Evolutionary conservation across 345 rosid genomes (phyloP), one percentile per base, ranked within the genome.

Genomic region (Fremontodendron californicum): DNA sequence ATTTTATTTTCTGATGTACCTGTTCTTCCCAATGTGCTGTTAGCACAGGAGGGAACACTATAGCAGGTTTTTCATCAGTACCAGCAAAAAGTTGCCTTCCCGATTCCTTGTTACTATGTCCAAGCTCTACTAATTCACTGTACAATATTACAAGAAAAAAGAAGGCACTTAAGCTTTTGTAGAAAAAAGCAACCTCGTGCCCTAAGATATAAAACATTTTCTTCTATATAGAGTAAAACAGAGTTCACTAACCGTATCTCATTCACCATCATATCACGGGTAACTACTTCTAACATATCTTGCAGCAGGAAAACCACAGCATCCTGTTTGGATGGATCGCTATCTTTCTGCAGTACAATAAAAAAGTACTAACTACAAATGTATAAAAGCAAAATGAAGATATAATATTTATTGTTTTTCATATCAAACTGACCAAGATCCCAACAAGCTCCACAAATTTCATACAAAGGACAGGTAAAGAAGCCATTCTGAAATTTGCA

Each of bases 1-100:
- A 43, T 58, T 62, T 23, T 52, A 33, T n/a, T 42, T 67, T 18
- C 8, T 46, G 6, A 27, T 23, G 35, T 80, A 93, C 99, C 94
- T 96, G 98, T 82, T 96, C 99, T 80, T 89, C 94, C 99, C 98
- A 96, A 42, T 89, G 94, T 64, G 98, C 84, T 54, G 96, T 89
- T 72, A 79, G 82, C 37, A 31, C 83, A 35, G 98, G 98, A 76
- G 99, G 99, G 87, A 89, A 92, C 69, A 82, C 43, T 81, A 96
- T 89, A 75, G 99, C 97, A 75, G 98, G 97, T 81, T 86, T 93
- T 70, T 91, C 83, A 75, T 86, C 98, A 51, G 92, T 90, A 73
- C 98, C 98, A 82, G 94, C 91, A 89, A 96, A 96, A 70, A 96
- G 88, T 85, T 96, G 98, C 86, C 96, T 86, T 82, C 96, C 97